Evolutionary conservation across 176 grass and related monocot species (phyloP).

Genomic region (Dendrocalamus sinicus): DNA sequence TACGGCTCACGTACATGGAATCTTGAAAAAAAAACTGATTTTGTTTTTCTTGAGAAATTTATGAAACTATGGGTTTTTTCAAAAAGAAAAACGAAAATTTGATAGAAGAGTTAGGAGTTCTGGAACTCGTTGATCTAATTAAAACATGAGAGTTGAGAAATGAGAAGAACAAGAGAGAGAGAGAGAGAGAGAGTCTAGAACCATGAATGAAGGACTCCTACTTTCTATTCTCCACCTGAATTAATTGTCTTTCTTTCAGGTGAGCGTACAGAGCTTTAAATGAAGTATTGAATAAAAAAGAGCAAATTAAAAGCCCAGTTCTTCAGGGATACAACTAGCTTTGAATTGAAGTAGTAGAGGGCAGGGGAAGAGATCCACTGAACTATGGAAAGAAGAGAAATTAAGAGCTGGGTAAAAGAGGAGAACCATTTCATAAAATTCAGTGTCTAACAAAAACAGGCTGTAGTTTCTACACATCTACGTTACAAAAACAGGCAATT

Average conservation of each 20-base stretch:
- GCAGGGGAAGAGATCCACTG: constrained; percentile 44
- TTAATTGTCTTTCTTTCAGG: constrained; percentile 49
- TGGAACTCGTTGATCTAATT: not conserved
- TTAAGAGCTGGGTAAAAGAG: not conserved
- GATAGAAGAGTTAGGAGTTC: not conserved
- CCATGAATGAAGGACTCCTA: constrained; percentile 32
- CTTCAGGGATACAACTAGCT: constrained; percentile 27
- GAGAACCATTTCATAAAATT: constrained; percentile 35
- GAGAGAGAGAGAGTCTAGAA: not conserved
- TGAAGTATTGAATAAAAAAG: constrained; percentile 54
- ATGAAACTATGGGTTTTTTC: not conserved
- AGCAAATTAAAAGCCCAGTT: constrained; percentile 42
- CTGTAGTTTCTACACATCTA: constrained; percentile 29
- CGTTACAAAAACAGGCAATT: constrained; percentile 30
- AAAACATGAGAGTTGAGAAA: constrained; percentile 38
- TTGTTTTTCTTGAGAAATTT: constrained; percentile 38
- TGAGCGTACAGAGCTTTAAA: constrained; percentile 55
- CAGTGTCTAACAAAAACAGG: constrained; percentile 26
- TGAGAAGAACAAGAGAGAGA: constrained; percentile 10
- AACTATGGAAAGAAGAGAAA: constrained; percentile 30
- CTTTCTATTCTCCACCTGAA: constrained; percentile 55
- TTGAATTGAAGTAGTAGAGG: constrained; percentile 43
- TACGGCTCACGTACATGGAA: constrained; percentile 64
- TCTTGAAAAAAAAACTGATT: constrained; percentile 29
- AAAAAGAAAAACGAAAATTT: not conserved